Base-by-base conservation (phyloP, 2,329 filamentous ascomycete species). In the Sclerotinia spermophila region DNA sequence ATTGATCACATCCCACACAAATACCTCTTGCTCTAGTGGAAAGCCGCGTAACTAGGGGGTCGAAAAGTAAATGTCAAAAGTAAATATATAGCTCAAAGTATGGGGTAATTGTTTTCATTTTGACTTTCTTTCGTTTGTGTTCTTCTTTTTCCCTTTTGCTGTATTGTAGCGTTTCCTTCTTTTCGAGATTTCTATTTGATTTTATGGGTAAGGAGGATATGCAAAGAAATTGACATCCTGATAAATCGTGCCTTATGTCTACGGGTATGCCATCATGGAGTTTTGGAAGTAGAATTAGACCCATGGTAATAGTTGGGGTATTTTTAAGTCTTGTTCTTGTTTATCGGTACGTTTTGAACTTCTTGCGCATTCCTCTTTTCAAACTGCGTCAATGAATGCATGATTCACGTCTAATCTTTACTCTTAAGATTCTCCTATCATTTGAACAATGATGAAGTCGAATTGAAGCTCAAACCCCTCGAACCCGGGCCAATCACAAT, bases 261-360 rank as follows among this genome's bases (percentile, higher is more conserved):
- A 42, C 65, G 11, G 35, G 35, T 19, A 30, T 67, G 11, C 35
- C 33, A 42, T 44, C 64, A 44, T 56, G 58, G 55, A 64, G 56
- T 33, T 13, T 53, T 10, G 67, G 56, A 8, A 8, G 35, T 17
- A 62, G 56, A 64, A 42, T 69, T n/a, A 64, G 66, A 30, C 21
- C 30, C 35, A 45, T 40, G 40, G 11, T 61, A 13, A 40, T 53
- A 30, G 5, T 42, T 21, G 67, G 44, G n/a, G 21, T 62, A 24
- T 69, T 69, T n/a, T 11, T 62, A 21, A 61, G 44, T 42, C 35
- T 69, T 42, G 35, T 55, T 15, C 10, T 64, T 53, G 27, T 69
- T 48, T 69, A 69, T 38, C 30, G 67, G 67, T 64, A 69, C 30
- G 44, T 42, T 42, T 24, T 19, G n/a, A 55, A n/a, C 24, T n/a